Evolutionary conservation across 352 stramenopile species (phyloP).

Genomic region (Plasmopara halstedii): DNA sequence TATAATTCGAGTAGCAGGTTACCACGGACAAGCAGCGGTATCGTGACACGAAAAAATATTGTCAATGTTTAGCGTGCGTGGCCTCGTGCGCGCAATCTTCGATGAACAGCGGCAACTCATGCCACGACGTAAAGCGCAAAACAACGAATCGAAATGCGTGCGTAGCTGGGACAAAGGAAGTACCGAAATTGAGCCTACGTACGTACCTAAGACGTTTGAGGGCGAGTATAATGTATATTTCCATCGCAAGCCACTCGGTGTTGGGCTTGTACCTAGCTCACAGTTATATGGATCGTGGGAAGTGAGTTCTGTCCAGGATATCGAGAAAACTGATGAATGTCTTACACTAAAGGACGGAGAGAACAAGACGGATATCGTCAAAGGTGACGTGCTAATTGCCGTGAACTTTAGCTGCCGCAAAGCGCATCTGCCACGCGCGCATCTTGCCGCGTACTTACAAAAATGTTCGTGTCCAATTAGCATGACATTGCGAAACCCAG

Average conservation of each 20-base stretch:
- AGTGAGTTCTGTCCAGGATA: slow-evolving; percentile 40
- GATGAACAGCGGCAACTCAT: slow-evolving; percentile 18
- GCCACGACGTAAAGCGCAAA: slow-evolving; percentile 1
- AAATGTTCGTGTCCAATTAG: slow-evolving; percentile 44
- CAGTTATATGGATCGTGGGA: slow-evolving; percentile 78
- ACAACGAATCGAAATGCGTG: background rate
- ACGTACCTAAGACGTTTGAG: slow-evolving; percentile 39
- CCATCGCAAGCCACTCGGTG: slow-evolving; percentile 48
- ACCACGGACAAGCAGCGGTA: too few species aligned
- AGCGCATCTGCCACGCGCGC: slow-evolving; percentile 38
- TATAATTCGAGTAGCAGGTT: too few species aligned
- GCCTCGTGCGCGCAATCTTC: slow-evolving; percentile 33
- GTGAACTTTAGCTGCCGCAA: slow-evolving; percentile 46
- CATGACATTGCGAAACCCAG: slow-evolving; percentile 56
- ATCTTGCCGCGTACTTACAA: slow-evolving; percentile 36
- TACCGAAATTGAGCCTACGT: slow-evolving; percentile 22
- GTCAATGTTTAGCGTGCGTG: slow-evolving; percentile 22
- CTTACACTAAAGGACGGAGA: slow-evolving; percentile 6
- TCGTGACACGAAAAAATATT: background rate
- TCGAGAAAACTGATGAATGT: slow-evolving; percentile 1
- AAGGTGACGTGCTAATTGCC: slow-evolving; percentile 60
- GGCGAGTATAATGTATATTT: slow-evolving; percentile 71
- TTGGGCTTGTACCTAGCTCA: slow-evolving; percentile 71
- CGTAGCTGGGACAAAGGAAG: slow-evolving; percentile 16
- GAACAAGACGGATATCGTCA: slow-evolving; percentile 17